phyloP scores from a whole-genome alignment of 129 eudicot species.

The Silybum marianum region DNA sequence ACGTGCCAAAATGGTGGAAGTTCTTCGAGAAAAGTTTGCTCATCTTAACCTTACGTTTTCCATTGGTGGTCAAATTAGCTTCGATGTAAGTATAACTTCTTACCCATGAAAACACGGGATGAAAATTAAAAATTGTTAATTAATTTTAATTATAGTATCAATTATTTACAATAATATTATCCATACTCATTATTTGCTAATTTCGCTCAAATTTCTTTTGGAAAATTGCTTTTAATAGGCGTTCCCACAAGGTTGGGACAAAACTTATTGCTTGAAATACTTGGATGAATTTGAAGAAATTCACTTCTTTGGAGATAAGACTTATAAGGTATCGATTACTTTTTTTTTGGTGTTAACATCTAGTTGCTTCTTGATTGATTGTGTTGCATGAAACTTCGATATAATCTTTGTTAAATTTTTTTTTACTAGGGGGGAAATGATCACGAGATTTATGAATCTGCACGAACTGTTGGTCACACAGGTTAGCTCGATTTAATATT shows the following conservation, averaged over 20 bases:
- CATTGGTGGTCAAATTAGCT: slow-evolving; percentile 97
- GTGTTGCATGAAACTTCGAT: neutral
- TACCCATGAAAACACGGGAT: neutral
- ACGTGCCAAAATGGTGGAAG: slow-evolving; percentile 77
- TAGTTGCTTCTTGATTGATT: neutral
- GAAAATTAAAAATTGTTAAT: too few relatives aligned
- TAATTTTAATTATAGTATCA: too few relatives aligned
- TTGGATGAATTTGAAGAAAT: slow-evolving; percentile 79
- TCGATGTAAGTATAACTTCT: slow-evolving; percentile 66
- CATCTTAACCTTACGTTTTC: slow-evolving; percentile 88
- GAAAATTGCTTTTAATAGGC: slow-evolving; percentile 49
- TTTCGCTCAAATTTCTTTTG: neutral
- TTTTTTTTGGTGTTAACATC: neutral
- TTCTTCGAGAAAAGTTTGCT: slow-evolving; percentile 84
- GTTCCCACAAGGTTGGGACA: slow-evolving; percentile 99
- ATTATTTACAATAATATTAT: too few relatives aligned
- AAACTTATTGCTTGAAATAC: slow-evolving; percentile 91
- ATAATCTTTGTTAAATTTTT: slow-evolving; percentile 19
- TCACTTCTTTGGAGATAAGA: slow-evolving; percentile 99
- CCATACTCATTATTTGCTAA: neutral
- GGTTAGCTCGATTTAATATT: slow-evolving; percentile 50
- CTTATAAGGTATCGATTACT: slow-evolving; percentile 60
- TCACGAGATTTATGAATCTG: slow-evolving; percentile 82
- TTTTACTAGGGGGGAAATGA: slow-evolving; percentile 93
- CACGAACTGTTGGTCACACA: slow-evolving; percentile 85